phyloP scores from a whole-genome alignment of 2,329 filamentous ascomycete species.

The Verticillium longisporum region DNA sequence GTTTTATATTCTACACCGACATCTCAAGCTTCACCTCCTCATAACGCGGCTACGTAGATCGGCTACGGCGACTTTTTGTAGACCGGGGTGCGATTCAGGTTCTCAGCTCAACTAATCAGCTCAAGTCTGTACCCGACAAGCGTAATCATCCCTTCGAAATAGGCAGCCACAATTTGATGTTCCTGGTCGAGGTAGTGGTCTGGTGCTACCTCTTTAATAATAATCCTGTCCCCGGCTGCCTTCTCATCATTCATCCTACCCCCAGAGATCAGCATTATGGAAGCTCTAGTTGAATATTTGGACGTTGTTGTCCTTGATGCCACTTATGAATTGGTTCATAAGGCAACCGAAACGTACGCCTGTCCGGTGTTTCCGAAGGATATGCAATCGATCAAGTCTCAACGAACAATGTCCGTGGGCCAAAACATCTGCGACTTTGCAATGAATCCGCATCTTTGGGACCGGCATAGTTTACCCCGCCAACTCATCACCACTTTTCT shows the following conservation, averaged over 20 bases:
- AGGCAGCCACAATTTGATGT: too few species aligned
- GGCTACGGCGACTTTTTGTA: too few species aligned
- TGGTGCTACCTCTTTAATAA: neutral
- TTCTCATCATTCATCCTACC: too few species aligned
- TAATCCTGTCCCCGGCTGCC: neutral
- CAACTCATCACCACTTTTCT: neutral
- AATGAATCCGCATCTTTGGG: neutral
- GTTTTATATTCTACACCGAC: too few species aligned
- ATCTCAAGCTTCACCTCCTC: too few species aligned
- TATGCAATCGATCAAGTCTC: too few species aligned
- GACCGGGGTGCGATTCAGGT: too few species aligned
- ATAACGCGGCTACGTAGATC: too few species aligned
- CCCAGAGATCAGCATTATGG: neutral
- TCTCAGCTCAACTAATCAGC: too few species aligned
- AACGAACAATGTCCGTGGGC: neutral
- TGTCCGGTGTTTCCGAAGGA: neutral
- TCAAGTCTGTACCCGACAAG: too few species aligned
- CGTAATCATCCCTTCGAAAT: too few species aligned
- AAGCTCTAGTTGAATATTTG: neutral
- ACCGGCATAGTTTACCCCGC: neutral
- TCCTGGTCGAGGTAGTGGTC: too few species aligned
- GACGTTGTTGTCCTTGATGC: neutral
- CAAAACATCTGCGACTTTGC: neutral
- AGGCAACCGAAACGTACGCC: neutral
- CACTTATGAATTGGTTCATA: neutral